A percentile compares a stretch with the other conserved stretches of the same genome.
These are phyloP conservation scores for Acorus calamus DNA, from an alignment of 106 monocot genomes.

Conservation along the genomic window DNA sequence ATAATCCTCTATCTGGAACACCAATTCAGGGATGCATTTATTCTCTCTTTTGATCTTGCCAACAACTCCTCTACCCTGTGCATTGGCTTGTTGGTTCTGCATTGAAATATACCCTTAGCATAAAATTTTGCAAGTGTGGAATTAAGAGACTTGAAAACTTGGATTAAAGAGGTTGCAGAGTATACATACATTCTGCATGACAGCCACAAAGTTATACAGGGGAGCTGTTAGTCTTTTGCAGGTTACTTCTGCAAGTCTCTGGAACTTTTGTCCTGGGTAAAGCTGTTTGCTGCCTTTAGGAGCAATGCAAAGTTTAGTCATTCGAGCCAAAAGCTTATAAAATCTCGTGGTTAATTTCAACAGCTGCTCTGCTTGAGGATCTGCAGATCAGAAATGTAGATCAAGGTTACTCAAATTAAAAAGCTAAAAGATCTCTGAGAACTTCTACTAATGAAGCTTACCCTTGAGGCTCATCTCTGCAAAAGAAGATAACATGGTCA, in stretches of 20 bases:
- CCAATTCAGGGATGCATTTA: conserved; percentile 76
- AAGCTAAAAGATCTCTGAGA: background rate
- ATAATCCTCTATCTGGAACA: conserved; percentile 91
- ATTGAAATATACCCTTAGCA: conserved; percentile 31
- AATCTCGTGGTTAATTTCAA: conserved; percentile 55
- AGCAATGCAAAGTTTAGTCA: conserved; percentile 62
- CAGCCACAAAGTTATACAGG: conserved; percentile 63
- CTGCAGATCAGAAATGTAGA: conserved; percentile 20
- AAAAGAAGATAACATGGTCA: conserved; percentile 53
- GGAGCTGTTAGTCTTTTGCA: conserved; percentile 68
- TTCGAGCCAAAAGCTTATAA: conserved; percentile 72
- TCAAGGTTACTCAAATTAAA: background rate
- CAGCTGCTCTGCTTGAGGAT: conserved; percentile 71
- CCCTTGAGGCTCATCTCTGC: conserved; percentile 82
- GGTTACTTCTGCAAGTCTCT: conserved; percentile 71
- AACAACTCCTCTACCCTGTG: conserved; percentile 26
- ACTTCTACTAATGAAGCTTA: conserved; percentile 7
- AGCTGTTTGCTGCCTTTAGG: conserved; percentile 56
- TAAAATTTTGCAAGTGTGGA: no score
- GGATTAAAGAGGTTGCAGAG: no score
- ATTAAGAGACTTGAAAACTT: no score
- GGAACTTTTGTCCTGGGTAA: conserved; percentile 59
- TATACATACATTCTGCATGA: conserved; percentile 23
- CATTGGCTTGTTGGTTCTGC: conserved; percentile 58
- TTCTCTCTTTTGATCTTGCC: conserved; percentile 86